These are phyloP conservation scores for Coleophoma crateriformis DNA, from an alignment of 2,329 filamentous ascomycete genomes.

Conservation along the genomic window DNA sequence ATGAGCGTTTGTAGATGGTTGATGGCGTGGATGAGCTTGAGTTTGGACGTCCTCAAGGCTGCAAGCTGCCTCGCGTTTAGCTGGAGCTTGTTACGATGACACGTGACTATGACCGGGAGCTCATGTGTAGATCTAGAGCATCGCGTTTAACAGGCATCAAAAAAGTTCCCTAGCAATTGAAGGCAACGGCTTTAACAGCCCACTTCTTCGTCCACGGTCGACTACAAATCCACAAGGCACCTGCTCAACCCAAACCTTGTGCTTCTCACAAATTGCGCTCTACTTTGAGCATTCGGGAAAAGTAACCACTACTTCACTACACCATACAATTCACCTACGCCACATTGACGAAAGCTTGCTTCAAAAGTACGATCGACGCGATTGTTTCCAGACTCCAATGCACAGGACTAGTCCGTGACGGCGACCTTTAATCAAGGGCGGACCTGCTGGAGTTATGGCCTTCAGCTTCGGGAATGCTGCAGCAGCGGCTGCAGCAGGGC, in stretches of 20 bases:
- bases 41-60: background rate
- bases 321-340: no score
- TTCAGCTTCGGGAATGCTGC: slow-evolving; percentile 53
- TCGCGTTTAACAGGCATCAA: background rate
- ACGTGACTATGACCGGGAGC: background rate
- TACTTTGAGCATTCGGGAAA: no score
- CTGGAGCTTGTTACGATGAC: background rate
- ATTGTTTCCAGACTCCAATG: slow-evolving; percentile 14
- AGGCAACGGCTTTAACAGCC: background rate
- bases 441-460: slow-evolving; percentile 47
- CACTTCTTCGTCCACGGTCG: background rate
- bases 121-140: no score
- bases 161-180: background rate
- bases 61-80: background rate
- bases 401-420: slow-evolving; percentile 22
- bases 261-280: no score
- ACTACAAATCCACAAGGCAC: no score
- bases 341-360: background rate
- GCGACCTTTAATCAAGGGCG: slow-evolving; percentile 21
- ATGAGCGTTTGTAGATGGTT: background rate
- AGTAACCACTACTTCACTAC: no score
- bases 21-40: background rate
- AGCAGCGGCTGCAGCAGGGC: slow-evolving; percentile 34
- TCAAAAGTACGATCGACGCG: background rate
- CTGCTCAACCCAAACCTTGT: no score